Base-by-base conservation (phyloP, 129 eudicot genomes). In the Smallanthus sonchifolius region DNA sequence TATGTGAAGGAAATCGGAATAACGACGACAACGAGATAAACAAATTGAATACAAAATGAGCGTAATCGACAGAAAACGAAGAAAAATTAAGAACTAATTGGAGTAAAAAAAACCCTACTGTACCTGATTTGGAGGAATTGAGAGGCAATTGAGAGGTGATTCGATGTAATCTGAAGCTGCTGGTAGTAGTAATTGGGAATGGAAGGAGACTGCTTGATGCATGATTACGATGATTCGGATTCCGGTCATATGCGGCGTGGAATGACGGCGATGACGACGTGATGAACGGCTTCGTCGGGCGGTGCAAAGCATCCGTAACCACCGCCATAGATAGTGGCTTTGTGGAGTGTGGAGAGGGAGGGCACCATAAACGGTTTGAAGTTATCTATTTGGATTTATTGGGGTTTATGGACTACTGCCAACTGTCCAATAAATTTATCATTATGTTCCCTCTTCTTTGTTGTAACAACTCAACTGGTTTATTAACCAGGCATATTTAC, bases 81-180 rank as follows among this genome's bases (percentile, higher is more conserved):
- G n/a, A n/a, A 56, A 42, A 77, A 42, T 45, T 56, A 68, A 68
- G 0, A 16, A 16, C 28, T 3, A 67, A 43, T 2, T 40, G 54
- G 8, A 28, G 35, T 7, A 67, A 45, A 4, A 38, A 45, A 4
- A 38, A 37, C 48, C 11, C 54, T 13, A 62, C 11, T 49, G 24
- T 13, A 79, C 82, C 82, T 79, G 77, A 72, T 79, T 72, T 79
- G 35, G 63, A 69, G 5, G 81, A 69, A 8, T 35, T 47, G 28
- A 42, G 47, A 15, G 40, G 37, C 43, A 37, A 19, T n/a, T 77
- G 76, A 45, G 76, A 70, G 38, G 70, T 15, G 65, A 37, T 47
- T 51, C 83, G 83, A 70, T 62, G 81, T 20, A n/a, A 77, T 77
- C 44, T 59, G 81, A 57, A 69, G 70, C 52, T 35, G 76, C 36